Base-by-base conservation (phyloP, 176 grass and related monocot genomes). In the Lolium multiflorum region DNA sequence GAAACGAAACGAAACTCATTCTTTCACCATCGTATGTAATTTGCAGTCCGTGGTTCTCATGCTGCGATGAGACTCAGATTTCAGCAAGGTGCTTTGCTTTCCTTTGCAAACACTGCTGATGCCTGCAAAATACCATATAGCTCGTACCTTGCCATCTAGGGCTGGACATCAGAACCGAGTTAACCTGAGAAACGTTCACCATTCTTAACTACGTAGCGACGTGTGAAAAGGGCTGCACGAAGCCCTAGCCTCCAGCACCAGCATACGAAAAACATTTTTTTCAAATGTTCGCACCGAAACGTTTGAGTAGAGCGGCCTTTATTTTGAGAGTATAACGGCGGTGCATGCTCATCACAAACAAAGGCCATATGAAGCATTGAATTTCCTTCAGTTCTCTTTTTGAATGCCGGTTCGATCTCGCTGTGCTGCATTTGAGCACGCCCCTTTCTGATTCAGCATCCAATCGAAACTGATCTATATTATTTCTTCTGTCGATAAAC, bases 1-100 rank as follows among this genome's bases (percentile, higher is more conserved):
- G 68, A 35, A 35, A 35, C 31, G 31, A 80, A 91, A 84, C 58
- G 11, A 63, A 77, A 20, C 15, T 52, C 85, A 80, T 25, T 74
- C 17, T 78, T 78, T 82, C 43, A 60, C 64, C 47, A 57, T 50
- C 48, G 65, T 90, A 54, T 46, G 24, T 54, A 54, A 37, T n/a
- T 83, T 47, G 18, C 74, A 24, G 7, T 56, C 73, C 8, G 21
- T 31, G 21, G 20, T 65, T 70, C 84, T 84, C 81, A 84, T 78
- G 79, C 52, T 77, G 70, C 17, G 26, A 76, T 59, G 82, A 76
- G 58, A 84, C 66, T 67, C 37, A 35, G 18, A 25, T 51, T 55
- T 65, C 21, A 60, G 60, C 71, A 76, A 61, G 39, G 74, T 70
- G 51, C 43, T 71, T 78, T 44, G 12, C 80, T 58, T 39, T 64